These are phyloP conservation scores for Skeletonema potamos DNA, from an alignment of 108 stramenopile genomes.

Conservation along the genomic window DNA sequence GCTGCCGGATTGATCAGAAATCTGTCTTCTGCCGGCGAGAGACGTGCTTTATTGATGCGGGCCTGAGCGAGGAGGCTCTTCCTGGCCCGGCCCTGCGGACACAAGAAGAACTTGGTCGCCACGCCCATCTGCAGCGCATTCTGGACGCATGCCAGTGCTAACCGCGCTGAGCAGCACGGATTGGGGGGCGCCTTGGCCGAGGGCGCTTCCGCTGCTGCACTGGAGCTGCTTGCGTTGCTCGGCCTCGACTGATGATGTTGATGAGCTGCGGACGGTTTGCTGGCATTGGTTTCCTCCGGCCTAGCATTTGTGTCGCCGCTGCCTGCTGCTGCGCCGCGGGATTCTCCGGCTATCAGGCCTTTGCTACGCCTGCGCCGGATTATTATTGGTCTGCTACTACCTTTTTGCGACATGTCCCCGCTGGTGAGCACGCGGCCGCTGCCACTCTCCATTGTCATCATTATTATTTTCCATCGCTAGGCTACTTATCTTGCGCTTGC, in stretches of 20 bases:
- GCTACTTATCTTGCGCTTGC: too few relatives aligned
- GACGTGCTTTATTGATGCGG: conserved; percentile 2
- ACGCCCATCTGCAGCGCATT: conserved; percentile 75
- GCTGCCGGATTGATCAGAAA: conserved; percentile 18
- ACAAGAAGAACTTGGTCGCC: conserved; percentile 68
- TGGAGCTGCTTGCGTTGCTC: not conserved
- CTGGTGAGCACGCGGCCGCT: not conserved
- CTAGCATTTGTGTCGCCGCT: not conserved
- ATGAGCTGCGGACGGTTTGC: not conserved
- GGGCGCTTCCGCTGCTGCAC: not conserved
- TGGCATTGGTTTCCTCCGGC: not conserved
- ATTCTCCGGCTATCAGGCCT: not conserved
- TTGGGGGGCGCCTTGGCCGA: conserved; percentile 15
- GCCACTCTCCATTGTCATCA: not conserved
- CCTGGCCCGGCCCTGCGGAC: conserved; percentile 74
- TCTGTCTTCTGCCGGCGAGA: conserved; percentile 22
- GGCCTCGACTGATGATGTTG: not conserved
- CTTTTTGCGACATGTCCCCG: conserved; percentile 36
- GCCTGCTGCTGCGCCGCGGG: not conserved
- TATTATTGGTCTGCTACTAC: not conserved
- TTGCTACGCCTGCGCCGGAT: not conserved
- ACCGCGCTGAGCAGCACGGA: conserved; percentile 56
- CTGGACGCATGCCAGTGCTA: conserved; percentile 65
- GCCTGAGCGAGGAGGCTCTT: conserved; percentile 10
- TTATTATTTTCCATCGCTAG: not conserved